Evolutionary conservation across 257 asterid genomes (phyloP), one percentile per base, ranked within the genome.

Genomic region (Orobanche coerulescens): DNA sequence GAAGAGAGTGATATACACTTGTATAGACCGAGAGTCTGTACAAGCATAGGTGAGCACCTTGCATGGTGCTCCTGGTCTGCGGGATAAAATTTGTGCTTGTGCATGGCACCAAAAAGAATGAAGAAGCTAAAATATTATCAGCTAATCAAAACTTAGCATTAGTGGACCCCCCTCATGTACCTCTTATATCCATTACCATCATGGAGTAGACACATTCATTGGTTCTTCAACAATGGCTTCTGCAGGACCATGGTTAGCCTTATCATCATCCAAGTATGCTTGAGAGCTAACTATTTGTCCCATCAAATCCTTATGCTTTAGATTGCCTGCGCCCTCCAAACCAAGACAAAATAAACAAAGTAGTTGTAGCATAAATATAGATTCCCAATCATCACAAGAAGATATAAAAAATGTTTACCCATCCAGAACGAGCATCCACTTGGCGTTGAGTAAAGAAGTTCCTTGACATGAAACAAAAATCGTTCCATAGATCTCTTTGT

Each of bases 401-500:
- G 28, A 25, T 47, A 31, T 14, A 55, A 39, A 5, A 37, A 40
- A 58, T 57, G 61, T 71, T 58, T 75, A 83, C 96, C 96, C 81
- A 88, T 81, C 96, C 96, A 88, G 77, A 88, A 88, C 4, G 90
- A 79, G 77, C 83, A 81, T 75, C 91, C 95, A 64, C 80, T 82
- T 64, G 91, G 75, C 19, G 84, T 75, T 30, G 82, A 59, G 77
- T 80, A 81, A 78, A 88, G 94, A 69, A 88, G 96, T 55, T 87
- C 94, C 79, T 88, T 88, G 67, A 88, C 94, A 64, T 81, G 96
- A 75, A 88, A 88, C 52, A 88, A 61, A 67, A 88, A 88, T 23
- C 96, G 82, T 70, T 88, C 96, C 95, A 88, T 71, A 33, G 96
- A 81, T 76, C 96, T 82, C 85, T 83, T 88, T 46, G 95, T 82